A percentile compares a stretch with the other conserved stretches of the same genome.
Evolutionary conservation across 768 basidiomycete species (phyloP).

Genomic region (Boletellus ananas): DNA sequence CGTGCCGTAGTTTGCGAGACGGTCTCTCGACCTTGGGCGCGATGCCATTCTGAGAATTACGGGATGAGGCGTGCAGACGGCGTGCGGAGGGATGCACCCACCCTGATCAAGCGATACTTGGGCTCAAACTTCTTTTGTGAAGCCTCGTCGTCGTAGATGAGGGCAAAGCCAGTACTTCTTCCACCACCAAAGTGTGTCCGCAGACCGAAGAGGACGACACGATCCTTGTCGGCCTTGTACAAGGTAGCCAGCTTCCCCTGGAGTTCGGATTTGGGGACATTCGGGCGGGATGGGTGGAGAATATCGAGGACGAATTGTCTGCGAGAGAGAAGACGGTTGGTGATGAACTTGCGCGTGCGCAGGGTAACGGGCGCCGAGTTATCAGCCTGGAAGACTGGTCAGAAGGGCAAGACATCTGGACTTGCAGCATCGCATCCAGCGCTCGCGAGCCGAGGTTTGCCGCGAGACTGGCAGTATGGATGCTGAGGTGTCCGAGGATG

Average conservation of each 20-base stretch:
- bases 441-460: constrained; percentile 6
- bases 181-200: constrained; percentile 98
- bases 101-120: constrained; percentile 89
- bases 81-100: constrained; percentile 41
- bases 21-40: constrained; percentile 79
- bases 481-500: constrained; percentile 6
- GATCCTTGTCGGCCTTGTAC: constrained; percentile 90
- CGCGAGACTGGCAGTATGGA: constrained; percentile 1
- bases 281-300: constrained; percentile 92
- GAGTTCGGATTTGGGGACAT: constrained; percentile 89
- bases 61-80: constrained; percentile 3
- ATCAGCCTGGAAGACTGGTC: constrained; percentile 55
- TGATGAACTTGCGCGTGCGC: constrained; percentile 98
- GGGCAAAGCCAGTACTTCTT: constrained; percentile 91
- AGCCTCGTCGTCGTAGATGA: constrained; percentile 96
- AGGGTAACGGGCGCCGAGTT: constrained; percentile 84
- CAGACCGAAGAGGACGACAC: constrained; percentile 93
- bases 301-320: constrained; percentile 95
- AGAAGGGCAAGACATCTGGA: constrained; percentile 22
- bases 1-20: constrained; percentile 97
- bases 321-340: constrained; percentile 94
- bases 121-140: constrained; percentile 98
- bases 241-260: constrained; percentile 86
- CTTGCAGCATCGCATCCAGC: constrained; percentile 26
- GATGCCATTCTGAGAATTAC: constrained; percentile 54